Base-by-base conservation (phyloP, 305 asterid genomes). In the Plantago coronopus region DNA sequence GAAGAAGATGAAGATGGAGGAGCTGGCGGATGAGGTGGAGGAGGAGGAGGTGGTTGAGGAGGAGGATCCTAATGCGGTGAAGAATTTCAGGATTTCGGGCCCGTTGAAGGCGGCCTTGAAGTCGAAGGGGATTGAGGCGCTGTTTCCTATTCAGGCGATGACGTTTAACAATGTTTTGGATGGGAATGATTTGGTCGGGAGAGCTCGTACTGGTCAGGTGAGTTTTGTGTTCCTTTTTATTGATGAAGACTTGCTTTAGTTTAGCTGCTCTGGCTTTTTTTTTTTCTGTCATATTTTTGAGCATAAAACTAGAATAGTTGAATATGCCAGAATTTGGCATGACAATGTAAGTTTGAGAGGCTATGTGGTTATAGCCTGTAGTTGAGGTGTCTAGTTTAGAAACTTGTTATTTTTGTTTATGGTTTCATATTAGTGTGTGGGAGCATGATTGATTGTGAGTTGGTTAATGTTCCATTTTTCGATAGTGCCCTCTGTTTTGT, bases 191-290 rank as follows among this genome's bases (percentile, higher is more conserved):
- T 79, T 91, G 86, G 88, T 91, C 46, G 96, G 98, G 31, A 79
- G 96, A 62, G 96, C 98, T 0, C 81, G 91, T 25, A 91, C 98
- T 63, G 98, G 98, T 43, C 95, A 88, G 95, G 98, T 91, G 5
- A 4, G n/a, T 53, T 23, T 53, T 53, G 2, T 5, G 5, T 13
- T 15, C 5, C 13, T 0, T 47, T 17, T 70, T 56, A n/a, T n/a
- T n/a, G n/a, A n/a, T n/a, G n/a, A n/a, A n/a, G n/a, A n/a, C n/a
- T n/a, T n/a, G n/a, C n/a, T n/a, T n/a, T n/a, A n/a, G n/a, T n/a
- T n/a, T n/a, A n/a, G n/a, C n/a, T n/a, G n/a, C n/a, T n/a, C n/a
- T 64, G 34, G 9, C 63, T 14, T 46, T 19, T 45, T 45, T 27
- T 51, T 51, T 51, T 10, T 25, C n/a, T n/a, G n/a, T n/a, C n/a